These are phyloP conservation scores for Exobasidium rhododendri DNA, from an alignment of 1,284 basidiomycete species.

Conservation along the genomic window DNA sequence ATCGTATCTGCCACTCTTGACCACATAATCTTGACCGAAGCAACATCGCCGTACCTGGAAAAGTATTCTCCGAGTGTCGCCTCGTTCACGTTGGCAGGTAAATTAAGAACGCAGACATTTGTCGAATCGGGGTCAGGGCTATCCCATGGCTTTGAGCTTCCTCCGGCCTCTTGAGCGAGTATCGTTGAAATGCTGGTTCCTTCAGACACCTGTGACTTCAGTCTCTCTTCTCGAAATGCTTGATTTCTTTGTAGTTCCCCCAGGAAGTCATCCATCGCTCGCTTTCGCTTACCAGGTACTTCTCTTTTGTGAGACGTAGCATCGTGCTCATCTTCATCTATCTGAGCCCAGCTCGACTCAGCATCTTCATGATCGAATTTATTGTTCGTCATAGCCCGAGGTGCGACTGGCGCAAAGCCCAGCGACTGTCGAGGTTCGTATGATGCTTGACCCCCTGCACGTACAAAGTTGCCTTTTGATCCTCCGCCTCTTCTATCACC, in stretches of 20 bases:
- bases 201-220: constrained; percentile 39
- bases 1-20: constrained; percentile 28
- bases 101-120: constrained; percentile 80
- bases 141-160: constrained; percentile 69
- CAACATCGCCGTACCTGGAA: constrained; percentile 61
- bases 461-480: constrained; percentile 22
- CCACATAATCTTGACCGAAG: constrained; percentile 57
- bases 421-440: too few species aligned
- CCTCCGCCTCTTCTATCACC: constrained; percentile 13
- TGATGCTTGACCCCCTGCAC: constrained; percentile 26
- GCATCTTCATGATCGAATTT: not conserved
- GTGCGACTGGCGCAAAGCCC: too few species aligned
- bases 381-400: not conserved
- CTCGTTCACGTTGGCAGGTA: constrained; percentile 80
- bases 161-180: constrained; percentile 65
- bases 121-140: constrained; percentile 81
- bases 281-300: constrained; percentile 25
- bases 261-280: constrained; percentile 38
- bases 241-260: constrained; percentile 68
- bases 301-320: constrained; percentile 14
- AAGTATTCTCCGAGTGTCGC: constrained; percentile 80
- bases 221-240: constrained; percentile 68
- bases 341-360: constrained; percentile 17
- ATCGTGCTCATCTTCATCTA: constrained; percentile 23
- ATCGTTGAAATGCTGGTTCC: constrained; percentile 76